phyloP scores from a whole-genome alignment of 2,329 filamentous ascomycete species.

The Ophiocordyceps camponoti-leonardi region DNA sequence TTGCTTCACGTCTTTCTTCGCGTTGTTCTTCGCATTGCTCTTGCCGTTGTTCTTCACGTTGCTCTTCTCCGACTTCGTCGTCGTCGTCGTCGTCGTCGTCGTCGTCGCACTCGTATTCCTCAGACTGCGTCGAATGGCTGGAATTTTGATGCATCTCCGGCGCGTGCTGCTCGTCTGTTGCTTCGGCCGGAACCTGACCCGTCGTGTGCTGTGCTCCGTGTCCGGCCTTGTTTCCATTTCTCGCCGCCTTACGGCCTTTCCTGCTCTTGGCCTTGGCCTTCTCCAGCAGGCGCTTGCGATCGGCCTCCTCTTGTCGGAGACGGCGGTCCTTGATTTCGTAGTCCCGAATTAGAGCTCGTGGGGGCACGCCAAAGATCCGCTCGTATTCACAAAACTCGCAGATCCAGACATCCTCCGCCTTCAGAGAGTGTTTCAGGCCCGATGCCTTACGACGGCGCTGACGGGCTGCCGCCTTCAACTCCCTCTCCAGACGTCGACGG shows the following conservation, averaged over 20 bases:
- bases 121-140: slow-evolving; percentile 20
- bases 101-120: slow-evolving; percentile 19
- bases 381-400: slow-evolving; percentile 99
- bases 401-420: slow-evolving; percentile 66
- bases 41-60: too few relatives aligned
- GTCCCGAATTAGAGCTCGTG: slow-evolving; percentile 67
- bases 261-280: slow-evolving; percentile 89
- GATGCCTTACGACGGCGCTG: slow-evolving; percentile 64
- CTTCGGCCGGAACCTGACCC: slow-evolving; percentile 7
- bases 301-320: slow-evolving; percentile 67
- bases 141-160: slow-evolving; percentile 9
- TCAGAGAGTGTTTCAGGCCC: slow-evolving; percentile 55
- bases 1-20: too few relatives aligned
- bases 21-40: too few relatives aligned
- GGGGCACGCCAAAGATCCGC: slow-evolving; percentile 77
- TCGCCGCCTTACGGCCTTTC: slow-evolving; percentile 49
- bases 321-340: slow-evolving; percentile 92
- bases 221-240: slow-evolving; percentile 7
- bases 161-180: slow-evolving; percentile 6
- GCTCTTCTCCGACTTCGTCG: slow-evolving; percentile 3
- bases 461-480: slow-evolving; percentile 58
- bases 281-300: slow-evolving; percentile 68
- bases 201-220: slow-evolving; percentile 8
- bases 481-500: slow-evolving; percentile 48
- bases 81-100: slow-evolving; percentile 19